Evolutionary conservation across 768 basidiomycete species (phyloP), one percentile per base, ranked within the genome.

Genomic region (Amanita phalloides): DNA sequence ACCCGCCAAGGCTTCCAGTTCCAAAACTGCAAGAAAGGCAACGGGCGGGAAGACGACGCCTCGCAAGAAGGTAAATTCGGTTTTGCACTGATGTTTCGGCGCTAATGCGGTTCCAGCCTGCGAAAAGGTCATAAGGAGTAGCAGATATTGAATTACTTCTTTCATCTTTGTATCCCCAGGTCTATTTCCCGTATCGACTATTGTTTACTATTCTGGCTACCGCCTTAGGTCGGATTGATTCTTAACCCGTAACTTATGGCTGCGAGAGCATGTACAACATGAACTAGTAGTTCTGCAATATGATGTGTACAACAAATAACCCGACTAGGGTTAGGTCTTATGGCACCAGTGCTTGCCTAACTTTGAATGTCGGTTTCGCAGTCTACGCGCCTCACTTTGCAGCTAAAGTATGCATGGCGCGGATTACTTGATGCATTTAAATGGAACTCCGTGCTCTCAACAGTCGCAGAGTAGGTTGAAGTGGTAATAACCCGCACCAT

Each of bases 361-460:
- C 39, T 20, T n/a, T 2, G 37, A 39, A 39, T 33, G 38, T 39
- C 20, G 36, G 2, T 39, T 39, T 17, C 5, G 20, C 38, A n/a
- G 6, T n/a, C 6, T 10, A 6, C 10, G 8, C 7, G 10, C 11
- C 20, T 11, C 20, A 21, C 17, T 21, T 68, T 88, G 3, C 87
- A 90, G 58, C 54, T 78, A 8, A 70, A 64, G 48, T 90, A 81
- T 68, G 72, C 76, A 11, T 71, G 71, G 57, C 65, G 66, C 8
- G 89, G 88, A 13, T 61, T 90, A 9, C 60, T 77, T 38, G 88
- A 90, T 66, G 78, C 86, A 11, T 85, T 78, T 62, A 76, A 86
- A 28, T 87, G 85, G 84, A 77, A 81, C 63, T 62, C 77, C 23
- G 82, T 89, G 47, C 51, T 81, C 35, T 65, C 71, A 45, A 76